Evolutionary conservation across 768 basidiomycete species (phyloP).

Genomic region (Amanita subjunquillea): DNA sequence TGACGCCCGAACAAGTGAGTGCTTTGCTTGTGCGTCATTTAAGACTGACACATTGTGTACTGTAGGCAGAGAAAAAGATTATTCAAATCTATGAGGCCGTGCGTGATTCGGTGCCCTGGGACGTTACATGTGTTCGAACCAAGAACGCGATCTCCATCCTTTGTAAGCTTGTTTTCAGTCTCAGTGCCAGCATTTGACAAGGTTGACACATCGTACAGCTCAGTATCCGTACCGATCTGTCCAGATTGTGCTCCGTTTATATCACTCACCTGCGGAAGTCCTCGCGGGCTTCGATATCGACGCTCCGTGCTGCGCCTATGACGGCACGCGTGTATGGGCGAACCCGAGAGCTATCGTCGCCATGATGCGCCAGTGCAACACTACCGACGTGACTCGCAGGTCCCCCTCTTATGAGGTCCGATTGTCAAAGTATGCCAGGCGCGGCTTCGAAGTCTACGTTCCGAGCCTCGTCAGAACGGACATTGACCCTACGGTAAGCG

Average conservation of each 20-base stretch:
- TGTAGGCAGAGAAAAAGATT: constrained; percentile 50
- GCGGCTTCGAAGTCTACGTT: constrained; percentile 38
- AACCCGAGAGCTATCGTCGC: constrained; percentile 37
- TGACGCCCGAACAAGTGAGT: constrained; percentile 41
- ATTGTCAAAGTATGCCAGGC: constrained; percentile 32
- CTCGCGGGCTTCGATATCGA: constrained; percentile 63
- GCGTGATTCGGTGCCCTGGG: constrained; percentile 57
- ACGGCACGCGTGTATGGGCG: constrained; percentile 33
- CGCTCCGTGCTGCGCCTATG: constrained; percentile 48
- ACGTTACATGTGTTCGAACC: constrained; percentile 55
- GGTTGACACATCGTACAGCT: constrained; percentile 17
- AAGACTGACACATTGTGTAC: neutral
- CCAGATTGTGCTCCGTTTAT: constrained; percentile 57
- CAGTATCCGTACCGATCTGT: constrained; percentile 62
- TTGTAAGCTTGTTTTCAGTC: neutral
- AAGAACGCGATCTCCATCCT: constrained; percentile 49
- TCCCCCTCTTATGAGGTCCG: constrained; percentile 44
- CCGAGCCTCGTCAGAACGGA: constrained; percentile 25
- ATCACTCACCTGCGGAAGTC: constrained; percentile 53
- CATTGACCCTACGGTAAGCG: constrained; percentile 47
- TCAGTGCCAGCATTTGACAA: too few species aligned
- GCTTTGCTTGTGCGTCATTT: neutral
- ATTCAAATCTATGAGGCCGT: constrained; percentile 51
- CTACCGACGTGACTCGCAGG: constrained; percentile 35
- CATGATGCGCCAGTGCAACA: constrained; percentile 40